Evolutionary conservation across 306 rosid genomes (phyloP), one percentile per base, ranked within the genome.

Genomic region (Casuarina cunninghamiana): DNA sequence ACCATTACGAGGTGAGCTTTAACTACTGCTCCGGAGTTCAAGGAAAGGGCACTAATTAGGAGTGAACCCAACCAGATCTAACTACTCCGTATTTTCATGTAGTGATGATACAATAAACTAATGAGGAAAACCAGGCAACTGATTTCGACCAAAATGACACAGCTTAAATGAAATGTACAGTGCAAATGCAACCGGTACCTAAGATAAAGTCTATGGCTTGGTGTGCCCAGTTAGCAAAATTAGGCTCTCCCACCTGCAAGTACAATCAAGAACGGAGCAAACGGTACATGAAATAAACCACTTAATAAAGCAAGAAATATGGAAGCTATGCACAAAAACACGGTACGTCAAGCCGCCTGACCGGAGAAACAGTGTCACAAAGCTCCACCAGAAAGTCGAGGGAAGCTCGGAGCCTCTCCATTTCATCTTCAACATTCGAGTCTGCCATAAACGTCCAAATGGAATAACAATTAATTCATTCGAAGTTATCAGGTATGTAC

Each of bases 361-460:
- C 97, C 44, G 91, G 84, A 84, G 90, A 90, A 79, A 62, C 69
- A 39, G 88, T 83, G 49, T 86, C 95, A 61, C 92, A 92, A 32
- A 94, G 87, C 80, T 94, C 98, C 88, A 90, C 91, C 71, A 95
- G 93, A 87, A 89, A 95, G 81, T 92, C 95, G 77, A 88, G 88
- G 0, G 98, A 88, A 49, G 97, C 90, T 75, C 86, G 88, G 53
- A 92, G 92, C 85, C 86, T 92, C 83, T 92, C 97, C 46, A 72
- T 76, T 81, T 95, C 98, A 86, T 84, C 92, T 53, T 81, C 97
- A 53, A 82, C 75, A 46, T 73, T 79, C 41, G 76, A 75, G 76
- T 85, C 98, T 91, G 89, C 76, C 19, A 57, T 54, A 16, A 37
- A 39, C 6, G 50, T 67, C 42, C 48, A 67, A 67, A 67, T 17